Base-by-base conservation (phyloP, 805 yeast genomes). In the Wickerhamiella domercqiae region DNA sequence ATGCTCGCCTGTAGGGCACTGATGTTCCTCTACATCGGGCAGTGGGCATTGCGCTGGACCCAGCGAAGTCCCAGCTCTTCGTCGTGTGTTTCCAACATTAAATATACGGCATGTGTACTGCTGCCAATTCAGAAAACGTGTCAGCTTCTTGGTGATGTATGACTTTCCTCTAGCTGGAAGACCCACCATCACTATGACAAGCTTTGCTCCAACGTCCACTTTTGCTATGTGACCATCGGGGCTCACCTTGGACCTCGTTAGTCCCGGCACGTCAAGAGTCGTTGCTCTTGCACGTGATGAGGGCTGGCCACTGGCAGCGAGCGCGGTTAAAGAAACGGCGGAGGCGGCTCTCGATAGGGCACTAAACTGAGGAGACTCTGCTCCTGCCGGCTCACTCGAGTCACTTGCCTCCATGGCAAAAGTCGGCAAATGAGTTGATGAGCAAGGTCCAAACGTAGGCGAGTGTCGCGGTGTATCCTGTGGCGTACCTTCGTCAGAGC, bases 111-210 rank as follows among this genome's bases (percentile, higher is more conserved):
- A 76, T 47, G 80, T 83, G 50, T 86, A 93, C 59, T 86, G 94
- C 29, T 84, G 70, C 93, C 95, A 87, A 60, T 87, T 87, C 54
- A 87, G 63, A 58, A 82, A 90, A 42, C 97, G 62, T 1, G 93
- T 80, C 34, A 87, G 65, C 54, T 90, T 87, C 57, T 84, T 87
- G 37, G 96, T 83, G 44, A 87, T 74, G 55, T 86, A 90, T 1
- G 93, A 79, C 56, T 87, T 87, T 3, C 98, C 98, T 38, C 96
- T 66, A 0, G 96, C 96, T 0, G 97, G 97, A 33, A 64, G 50
- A 2, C 98, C 98, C 13, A 87, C 95, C 97, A 87, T 87, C 15
- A 90, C 93, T 41, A 87, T 82, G 13, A 87, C 93, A 37, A 87
- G 66, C 52, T 83, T 79, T 11, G 84, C 73, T 1, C 83, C 87